Evolutionary conservation across 371 early-diverging fungal species (phyloP).

Genomic region (Circinella umbellata): DNA sequence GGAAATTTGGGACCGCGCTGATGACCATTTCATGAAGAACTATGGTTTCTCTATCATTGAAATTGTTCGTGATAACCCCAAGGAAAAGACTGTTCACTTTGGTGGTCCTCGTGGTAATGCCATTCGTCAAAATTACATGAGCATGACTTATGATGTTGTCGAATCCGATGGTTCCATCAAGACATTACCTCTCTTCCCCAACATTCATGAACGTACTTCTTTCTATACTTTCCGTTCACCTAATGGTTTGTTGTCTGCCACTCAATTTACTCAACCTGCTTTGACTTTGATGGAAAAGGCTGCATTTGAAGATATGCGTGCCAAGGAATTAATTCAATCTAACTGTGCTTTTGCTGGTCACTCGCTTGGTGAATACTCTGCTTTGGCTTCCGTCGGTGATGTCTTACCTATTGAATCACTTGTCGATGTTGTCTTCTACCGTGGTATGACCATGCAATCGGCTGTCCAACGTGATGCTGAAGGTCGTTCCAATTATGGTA

Average conservation of each 20-base stretch:
- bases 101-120: constrained; percentile 90
- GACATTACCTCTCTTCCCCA: constrained; percentile 90
- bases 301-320: constrained; percentile 90
- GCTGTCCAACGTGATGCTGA: constrained; percentile 86
- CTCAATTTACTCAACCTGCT: constrained; percentile 96
- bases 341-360: constrained; percentile 95
- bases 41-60: constrained; percentile 94
- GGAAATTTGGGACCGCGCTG: constrained; percentile 94
- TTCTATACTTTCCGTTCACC: constrained; percentile 92
- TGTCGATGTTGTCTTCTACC: constrained; percentile 95
- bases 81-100: constrained; percentile 90
- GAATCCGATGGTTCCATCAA: constrained; percentile 73
- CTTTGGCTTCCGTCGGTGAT: constrained; percentile 89
- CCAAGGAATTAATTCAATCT: constrained; percentile 83
- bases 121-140: constrained; percentile 89
- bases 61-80: constrained; percentile 94
- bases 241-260: constrained; percentile 90
- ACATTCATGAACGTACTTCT: constrained; percentile 79
- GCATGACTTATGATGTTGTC: constrained; percentile 90
- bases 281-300: constrained; percentile 94
- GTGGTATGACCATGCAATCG: constrained; percentile 97
- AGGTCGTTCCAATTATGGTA: constrained; percentile 92
- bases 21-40: constrained; percentile 82
- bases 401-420: constrained; percentile 86
- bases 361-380: constrained; percentile 96